Base-by-base conservation (phyloP, 202 grass and related monocot genomes). In the Dendrocalamus latiflorus region DNA sequence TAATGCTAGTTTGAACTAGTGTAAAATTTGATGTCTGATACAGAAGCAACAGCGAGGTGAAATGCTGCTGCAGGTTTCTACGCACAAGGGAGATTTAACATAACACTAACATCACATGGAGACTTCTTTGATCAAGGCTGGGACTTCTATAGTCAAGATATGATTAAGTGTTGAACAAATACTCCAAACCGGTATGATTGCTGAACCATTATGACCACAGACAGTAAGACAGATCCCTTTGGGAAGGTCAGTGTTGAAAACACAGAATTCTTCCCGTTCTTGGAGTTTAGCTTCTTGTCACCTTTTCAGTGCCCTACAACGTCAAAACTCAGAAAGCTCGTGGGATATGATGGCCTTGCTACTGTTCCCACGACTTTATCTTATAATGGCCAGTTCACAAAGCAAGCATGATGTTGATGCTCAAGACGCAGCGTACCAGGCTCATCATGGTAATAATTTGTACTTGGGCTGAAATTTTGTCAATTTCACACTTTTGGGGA, bases 231-330 rank as follows among this genome's bases (percentile, higher is more conserved):
- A 79, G 80, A 60, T 74, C 59, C 33, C 86, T 79, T 65, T 79
- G 75, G 38, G 74, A 22, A 84, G 50, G 86, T 43, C 81, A 88
- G 58, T 66, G 20, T 70, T 78, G 68, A 49, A 67, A 83, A 20
- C 68, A 30, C 50, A 70, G 62, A 79, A 26, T 60, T 78, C 30
- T 61, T n/a, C 18, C 43, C 9, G 79, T 79, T 70, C 68, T 69
- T 79, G 88, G 79, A 83, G 68, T 53, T 38, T 86, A 83, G 88
- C 83, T 78, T 39, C 56, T 60, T 71, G 57, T 59, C 79, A 79
- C 74, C 66, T 86, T 83, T 90, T 86, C 83, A 79, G 79, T 70
- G 61, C 74, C 43, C 80, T 86, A 68, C 79, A 75, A 75, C 79
- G 84, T 84, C 88, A 84, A 80, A 90, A 58, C 59, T 24, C 59